A percentile compares a stretch with the other conserved stretches of the same genome.
phyloP scores from a whole-genome alignment of 768 basidiomycete genomes.

The Hypholoma fasciculare region DNA sequence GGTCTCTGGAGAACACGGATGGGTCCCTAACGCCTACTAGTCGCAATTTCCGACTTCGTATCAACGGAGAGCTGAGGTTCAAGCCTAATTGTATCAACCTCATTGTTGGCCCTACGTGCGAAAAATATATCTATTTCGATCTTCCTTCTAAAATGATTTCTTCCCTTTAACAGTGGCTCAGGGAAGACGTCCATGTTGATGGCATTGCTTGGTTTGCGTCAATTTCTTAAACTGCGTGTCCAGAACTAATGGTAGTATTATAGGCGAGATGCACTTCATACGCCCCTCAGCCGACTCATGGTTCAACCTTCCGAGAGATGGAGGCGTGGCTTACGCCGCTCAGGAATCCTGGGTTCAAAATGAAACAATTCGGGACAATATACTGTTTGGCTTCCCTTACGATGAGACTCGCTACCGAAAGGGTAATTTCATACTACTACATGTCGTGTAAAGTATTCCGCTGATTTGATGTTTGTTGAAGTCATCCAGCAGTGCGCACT shows the following conservation, averaged over 20 bases:
- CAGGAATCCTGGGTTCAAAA: slow-evolving; percentile 89
- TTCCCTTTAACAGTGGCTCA: slow-evolving; percentile 29
- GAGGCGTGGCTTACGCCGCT: slow-evolving; percentile 76
- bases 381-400: slow-evolving; percentile 76
- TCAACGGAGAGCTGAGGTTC: slow-evolving; percentile 58
- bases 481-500: slow-evolving; percentile 76
- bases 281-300: slow-evolving; percentile 53
- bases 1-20: slow-evolving; percentile 38
- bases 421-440: slow-evolving; percentile 14
- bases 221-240: slow-evolving; percentile 17
- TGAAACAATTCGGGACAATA: slow-evolving; percentile 79
- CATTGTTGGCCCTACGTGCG: slow-evolving; percentile 55
- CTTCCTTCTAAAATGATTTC: background rate
- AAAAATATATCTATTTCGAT: background rate
- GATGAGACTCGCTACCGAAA: slow-evolving; percentile 79
- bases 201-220: slow-evolving; percentile 48
- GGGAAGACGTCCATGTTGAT: slow-evolving; percentile 69
- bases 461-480: background rate
- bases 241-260: background rate
- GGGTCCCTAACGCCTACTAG: slow-evolving; percentile 37
- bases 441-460: background rate
- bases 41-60: slow-evolving; percentile 49
- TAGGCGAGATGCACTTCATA: slow-evolving; percentile 68
- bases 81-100: slow-evolving; percentile 52
- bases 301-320: slow-evolving; percentile 66